Percentiles rank a stretch among this genome's conserved stretches.
These are phyloP conservation scores for Aspergillus flavus DNA, from an alignment of 2,329 filamentous ascomycete genomes.

Conservation along the genomic window DNA sequence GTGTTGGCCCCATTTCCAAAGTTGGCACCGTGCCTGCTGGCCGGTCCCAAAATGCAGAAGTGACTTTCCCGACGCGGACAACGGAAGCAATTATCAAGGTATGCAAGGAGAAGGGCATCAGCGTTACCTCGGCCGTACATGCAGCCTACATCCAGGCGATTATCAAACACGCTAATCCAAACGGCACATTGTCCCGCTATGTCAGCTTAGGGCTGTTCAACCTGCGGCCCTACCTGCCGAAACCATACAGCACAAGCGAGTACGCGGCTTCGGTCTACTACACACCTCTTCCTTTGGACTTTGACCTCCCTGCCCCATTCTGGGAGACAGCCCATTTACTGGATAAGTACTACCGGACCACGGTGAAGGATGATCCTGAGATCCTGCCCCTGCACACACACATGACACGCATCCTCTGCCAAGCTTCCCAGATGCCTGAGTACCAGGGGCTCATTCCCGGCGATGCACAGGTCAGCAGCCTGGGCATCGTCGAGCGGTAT, in stretches of 20 bases:
- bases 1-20: neutral
- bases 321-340: neutral
- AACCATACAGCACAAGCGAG: neutral
- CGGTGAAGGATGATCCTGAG: neutral
- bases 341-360: neutral
- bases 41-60: neutral
- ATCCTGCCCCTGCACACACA: neutral
- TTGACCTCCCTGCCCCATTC: neutral
- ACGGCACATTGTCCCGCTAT: neutral
- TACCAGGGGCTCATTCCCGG: neutral
- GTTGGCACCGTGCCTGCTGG: neutral
- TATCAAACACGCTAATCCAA: constrained; percentile 10
- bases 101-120: neutral
- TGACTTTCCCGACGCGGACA: neutral
- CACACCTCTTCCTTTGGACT: neutral
- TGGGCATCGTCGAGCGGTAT: constrained; percentile 14
- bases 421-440: too few species aligned
- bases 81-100: neutral
- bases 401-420: too few species aligned
- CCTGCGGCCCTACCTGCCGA: neutral
- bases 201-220: neutral
- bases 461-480: constrained; percentile 13
- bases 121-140: neutral
- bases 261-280: neutral
- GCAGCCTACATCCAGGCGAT: neutral